Conservation (phyloP, 345 rosid species). For the Acer saccharum region DNA sequence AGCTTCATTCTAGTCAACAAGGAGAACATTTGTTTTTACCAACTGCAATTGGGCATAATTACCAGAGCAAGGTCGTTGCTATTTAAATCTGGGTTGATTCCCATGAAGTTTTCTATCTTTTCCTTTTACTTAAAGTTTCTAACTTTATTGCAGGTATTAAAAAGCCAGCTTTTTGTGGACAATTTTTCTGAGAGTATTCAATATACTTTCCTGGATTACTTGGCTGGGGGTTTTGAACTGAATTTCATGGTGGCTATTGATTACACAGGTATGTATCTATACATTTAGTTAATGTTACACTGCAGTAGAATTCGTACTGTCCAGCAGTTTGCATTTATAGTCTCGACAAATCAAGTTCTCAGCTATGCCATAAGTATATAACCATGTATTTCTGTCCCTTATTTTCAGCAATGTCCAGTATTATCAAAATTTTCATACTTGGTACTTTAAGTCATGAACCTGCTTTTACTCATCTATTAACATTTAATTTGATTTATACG, state of each 20-base stretch:
- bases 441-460: neutral
- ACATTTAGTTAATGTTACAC: neutral
- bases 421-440: neutral
- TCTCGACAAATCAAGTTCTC: conserved; percentile 5
- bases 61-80: conserved; percentile 57
- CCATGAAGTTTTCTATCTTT: conserved; percentile 2
- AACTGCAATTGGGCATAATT: conserved; percentile 56
- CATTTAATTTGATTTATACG: neutral
- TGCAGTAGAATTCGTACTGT: neutral
- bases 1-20: conserved; percentile 46
- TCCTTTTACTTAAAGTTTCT: conserved; percentile 8
- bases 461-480: neutral
- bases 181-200: conserved; percentile 66
- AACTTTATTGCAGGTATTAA: conserved; percentile 46
- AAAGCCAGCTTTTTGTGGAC: conserved; percentile 77
- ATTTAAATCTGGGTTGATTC: conserved; percentile 16
- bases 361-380: neutral
- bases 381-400: conserved; percentile 14
- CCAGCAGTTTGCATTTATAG: neutral
- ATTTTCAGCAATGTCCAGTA: neutral
- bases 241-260: conserved; percentile 97
- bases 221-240: conserved; percentile 79
- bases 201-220: conserved; percentile 80
- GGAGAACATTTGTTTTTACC: conserved; percentile 63
- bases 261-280: conserved; percentile 69